Percentiles rank a stretch among this genome's conserved stretches.
These are phyloP conservation scores for Peronosclerospora sorghi DNA, from an alignment of 352 stramenopile genomes.

Conservation along the genomic window DNA sequence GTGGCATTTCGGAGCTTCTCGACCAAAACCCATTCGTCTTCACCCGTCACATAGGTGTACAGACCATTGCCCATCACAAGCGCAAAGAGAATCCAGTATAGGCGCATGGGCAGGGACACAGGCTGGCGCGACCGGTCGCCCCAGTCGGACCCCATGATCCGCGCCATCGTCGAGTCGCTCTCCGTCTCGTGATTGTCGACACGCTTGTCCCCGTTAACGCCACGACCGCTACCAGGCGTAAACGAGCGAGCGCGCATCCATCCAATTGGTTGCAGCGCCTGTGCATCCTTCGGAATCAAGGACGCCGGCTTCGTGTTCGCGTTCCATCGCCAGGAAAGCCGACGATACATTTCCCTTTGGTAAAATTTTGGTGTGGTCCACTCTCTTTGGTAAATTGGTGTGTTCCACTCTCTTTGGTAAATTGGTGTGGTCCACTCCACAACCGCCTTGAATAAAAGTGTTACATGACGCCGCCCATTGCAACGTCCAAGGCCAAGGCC, in stretches of 20 bases:
- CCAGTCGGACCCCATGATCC: constrained; percentile 69
- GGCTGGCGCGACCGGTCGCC: constrained; percentile 52
- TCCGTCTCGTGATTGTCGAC: constrained; percentile 30
- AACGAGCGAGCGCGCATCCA: constrained; percentile 2
- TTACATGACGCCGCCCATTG: too few species aligned
- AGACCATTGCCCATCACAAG: constrained; percentile 47
- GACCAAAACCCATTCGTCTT: constrained; percentile 45
- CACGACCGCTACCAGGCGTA: constrained; percentile 26
- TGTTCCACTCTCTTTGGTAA: too few species aligned
- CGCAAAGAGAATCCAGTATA: constrained; percentile 60
- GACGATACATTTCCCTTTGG: constrained; percentile 12
- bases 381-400: too few species aligned
- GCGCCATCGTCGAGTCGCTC: constrained; percentile 44
- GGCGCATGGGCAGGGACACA: constrained; percentile 53
- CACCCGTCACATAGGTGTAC: constrained; percentile 43
- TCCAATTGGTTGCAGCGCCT: background rate
- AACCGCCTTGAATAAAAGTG: too few species aligned
- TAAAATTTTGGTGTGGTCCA: too few species aligned
- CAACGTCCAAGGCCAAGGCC: too few species aligned
- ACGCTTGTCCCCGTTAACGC: constrained; percentile 24
- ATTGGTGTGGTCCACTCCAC: too few species aligned
- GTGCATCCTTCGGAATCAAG: background rate
- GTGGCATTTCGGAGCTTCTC: constrained; percentile 46
- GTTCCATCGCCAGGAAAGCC: constrained; percentile 17
- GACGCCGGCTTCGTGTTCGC: constrained; percentile 11